Percentiles rank a stretch among this genome's conserved stretches.
phyloP scores from a whole-genome alignment of 2,329 filamentous ascomycete genomes.

The Venturia pyrina region DNA sequence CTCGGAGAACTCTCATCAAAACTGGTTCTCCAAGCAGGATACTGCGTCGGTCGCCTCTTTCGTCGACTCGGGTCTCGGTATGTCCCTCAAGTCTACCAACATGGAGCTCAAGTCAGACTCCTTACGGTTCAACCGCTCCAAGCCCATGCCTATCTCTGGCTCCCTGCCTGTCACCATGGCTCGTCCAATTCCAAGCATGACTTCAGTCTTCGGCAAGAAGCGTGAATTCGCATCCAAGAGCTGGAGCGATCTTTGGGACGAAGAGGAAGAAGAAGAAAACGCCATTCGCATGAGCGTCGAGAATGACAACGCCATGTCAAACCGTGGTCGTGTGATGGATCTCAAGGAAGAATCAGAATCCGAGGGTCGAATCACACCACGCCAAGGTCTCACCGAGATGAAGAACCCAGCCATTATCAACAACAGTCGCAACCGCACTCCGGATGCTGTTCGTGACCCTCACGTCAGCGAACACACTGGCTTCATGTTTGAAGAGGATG shows the following conservation, averaged over 20 bases:
- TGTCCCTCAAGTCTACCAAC: constrained; percentile 66
- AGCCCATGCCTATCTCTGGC: constrained; percentile 69
- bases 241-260: constrained; percentile 98
- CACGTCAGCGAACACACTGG: constrained; percentile 58
- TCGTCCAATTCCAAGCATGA: constrained; percentile 57
- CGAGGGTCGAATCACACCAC: constrained; percentile 38
- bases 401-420: constrained; percentile 44
- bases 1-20: constrained; percentile 48
- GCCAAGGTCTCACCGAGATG: constrained; percentile 43
- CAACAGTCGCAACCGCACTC: constrained; percentile 33
- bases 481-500: constrained; percentile 61
- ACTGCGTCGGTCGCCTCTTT: constrained; percentile 78
- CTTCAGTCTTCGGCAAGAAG: constrained; percentile 69
- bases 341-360: constrained; percentile 37
- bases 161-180: constrained; percentile 57
- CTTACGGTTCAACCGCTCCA: constrained; percentile 47
- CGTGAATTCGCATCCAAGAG: constrained; percentile 85
- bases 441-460: constrained; percentile 31
- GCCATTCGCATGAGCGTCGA: constrained; percentile 50
- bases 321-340: constrained; percentile 37
- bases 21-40: constrained; percentile 70
- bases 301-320: constrained; percentile 29
- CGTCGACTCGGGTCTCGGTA: constrained; percentile 69
- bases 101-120: constrained; percentile 41
- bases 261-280: constrained; percentile 70